Evolutionary conservation across 768 basidiomycete species (phyloP).

Genomic region (Symmetrospora coprosmae): DNA sequence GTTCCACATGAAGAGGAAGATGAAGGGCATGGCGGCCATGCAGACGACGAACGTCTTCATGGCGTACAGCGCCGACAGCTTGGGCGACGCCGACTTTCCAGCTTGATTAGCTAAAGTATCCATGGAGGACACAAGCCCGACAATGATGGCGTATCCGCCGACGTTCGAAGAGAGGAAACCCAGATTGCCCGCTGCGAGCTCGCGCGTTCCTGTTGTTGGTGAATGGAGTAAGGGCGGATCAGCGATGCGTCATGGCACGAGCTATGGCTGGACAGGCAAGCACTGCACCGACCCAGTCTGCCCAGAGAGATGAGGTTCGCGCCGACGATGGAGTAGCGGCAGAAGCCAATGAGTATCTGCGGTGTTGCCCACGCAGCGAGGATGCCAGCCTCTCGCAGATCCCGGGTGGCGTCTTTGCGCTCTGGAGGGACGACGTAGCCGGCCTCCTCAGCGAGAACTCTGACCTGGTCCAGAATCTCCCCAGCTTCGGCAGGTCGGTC

Average conservation of each 20-base stretch:
- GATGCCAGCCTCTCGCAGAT: not conserved
- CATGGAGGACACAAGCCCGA: too few species aligned
- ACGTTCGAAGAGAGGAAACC: conserved; percentile 10
- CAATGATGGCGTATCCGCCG: conserved; percentile 12
- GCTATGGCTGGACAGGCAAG: not conserved
- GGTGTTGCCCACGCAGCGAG: not conserved
- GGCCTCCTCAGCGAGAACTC: not conserved
- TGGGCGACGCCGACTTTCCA: conserved; percentile 1
- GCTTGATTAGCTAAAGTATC: conserved; percentile 20
- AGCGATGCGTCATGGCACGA: not conserved
- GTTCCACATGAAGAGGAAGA: conserved; percentile 13
- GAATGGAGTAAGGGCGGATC: not conserved
- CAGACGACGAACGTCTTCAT: conserved; percentile 16
- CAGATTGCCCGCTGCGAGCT: conserved; percentile 12
- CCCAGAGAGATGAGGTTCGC: not conserved
- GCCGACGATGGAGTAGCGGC: not conserved
- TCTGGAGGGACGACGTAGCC: not conserved
- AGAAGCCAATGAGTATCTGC: conserved; percentile 12
- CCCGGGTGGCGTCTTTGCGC: not conserved
- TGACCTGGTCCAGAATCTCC: conserved; percentile 1
- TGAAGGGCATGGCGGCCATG: conserved; percentile 7
- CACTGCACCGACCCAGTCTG: not conserved
- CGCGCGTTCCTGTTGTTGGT: not conserved
- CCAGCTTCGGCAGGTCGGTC: too few species aligned
- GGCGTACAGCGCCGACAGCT: conserved; percentile 1